These are phyloP conservation scores for Polytrichum commune DNA, from an alignment of 225 moss, liverwort and hornwort genomes.

Conservation along the genomic window DNA sequence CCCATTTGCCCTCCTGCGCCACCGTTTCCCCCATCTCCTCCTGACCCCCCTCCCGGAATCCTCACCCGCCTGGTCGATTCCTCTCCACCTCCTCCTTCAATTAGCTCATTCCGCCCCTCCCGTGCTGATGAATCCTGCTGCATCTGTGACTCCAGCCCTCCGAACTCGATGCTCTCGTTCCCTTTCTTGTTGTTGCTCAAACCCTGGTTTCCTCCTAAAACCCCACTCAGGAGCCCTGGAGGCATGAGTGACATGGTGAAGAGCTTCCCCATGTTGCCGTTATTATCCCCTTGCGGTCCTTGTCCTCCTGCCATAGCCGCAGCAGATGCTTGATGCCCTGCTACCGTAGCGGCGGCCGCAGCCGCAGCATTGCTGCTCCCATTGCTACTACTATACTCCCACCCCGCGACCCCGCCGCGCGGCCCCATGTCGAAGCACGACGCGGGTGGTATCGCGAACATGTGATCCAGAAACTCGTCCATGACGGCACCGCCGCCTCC, in stretches of 20 bases:
- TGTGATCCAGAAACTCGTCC: conserved; percentile 53
- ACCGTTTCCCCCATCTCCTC: conserved; percentile 5
- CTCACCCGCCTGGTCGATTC: neutral
- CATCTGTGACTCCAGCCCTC: neutral
- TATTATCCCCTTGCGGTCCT: neutral
- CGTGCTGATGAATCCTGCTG: conserved; percentile 9
- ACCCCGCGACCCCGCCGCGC: conserved; percentile 16
- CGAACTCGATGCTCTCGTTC: conserved; percentile 35
- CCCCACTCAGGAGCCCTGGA: conserved; percentile 9
- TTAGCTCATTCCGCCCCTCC: neutral
- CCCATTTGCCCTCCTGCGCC: conserved; percentile 17
- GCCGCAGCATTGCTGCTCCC: neutral
- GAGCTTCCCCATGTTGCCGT: conserved; percentile 18
- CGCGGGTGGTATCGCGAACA: conserved; percentile 37
- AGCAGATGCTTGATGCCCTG: no score
- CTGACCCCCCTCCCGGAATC: neutral
- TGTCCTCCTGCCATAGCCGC: neutral
- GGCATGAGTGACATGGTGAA: conserved; percentile 35
- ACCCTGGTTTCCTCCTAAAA: neutral
- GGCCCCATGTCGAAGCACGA: conserved; percentile 33
- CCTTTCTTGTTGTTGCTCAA: conserved; percentile 32
- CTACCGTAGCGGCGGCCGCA: neutral
- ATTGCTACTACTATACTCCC: conserved; percentile 45
- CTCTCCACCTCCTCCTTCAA: neutral
- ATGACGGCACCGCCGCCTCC: conserved; percentile 25